phyloP scores from a whole-genome alignment of 805 yeast species.

The Sugiyamaella lignohabitans region DNA sequence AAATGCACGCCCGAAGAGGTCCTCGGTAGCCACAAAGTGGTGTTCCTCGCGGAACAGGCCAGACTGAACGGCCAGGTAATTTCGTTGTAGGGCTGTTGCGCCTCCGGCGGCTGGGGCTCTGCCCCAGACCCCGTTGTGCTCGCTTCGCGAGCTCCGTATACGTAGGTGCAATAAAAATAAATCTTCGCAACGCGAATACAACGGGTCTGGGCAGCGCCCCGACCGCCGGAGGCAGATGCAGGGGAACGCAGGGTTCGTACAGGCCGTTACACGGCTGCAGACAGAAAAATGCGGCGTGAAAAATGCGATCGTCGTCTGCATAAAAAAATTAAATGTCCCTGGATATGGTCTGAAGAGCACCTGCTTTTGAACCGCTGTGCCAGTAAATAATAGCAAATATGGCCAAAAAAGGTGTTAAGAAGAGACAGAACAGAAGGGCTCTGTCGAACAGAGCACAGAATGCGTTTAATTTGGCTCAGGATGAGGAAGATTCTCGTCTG shows the following conservation, averaged over 20 bases:
- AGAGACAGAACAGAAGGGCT: constrained; percentile 2
- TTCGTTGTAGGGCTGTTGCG: neutral
- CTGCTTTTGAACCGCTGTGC: too few species aligned
- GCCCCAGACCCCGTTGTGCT: neutral
- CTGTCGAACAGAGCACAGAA: constrained; percentile 37
- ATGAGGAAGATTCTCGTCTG: constrained; percentile 28
- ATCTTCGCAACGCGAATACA: neutral
- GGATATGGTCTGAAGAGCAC: too few species aligned
- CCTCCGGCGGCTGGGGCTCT: neutral
- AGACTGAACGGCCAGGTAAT: constrained; percentile 3
- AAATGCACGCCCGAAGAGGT: constrained; percentile 24
- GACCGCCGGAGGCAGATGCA: neutral
- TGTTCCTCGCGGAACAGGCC: constrained; percentile 24
- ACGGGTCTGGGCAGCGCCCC: neutral
- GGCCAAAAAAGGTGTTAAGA: constrained; percentile 6
- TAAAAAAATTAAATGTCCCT: too few species aligned
- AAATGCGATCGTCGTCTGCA: neutral
- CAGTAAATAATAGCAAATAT: too few species aligned
- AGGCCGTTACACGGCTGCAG: neutral
- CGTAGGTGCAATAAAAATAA: too few species aligned
- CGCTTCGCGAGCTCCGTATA: too few species aligned
- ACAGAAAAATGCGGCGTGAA: too few species aligned
- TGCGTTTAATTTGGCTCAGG: constrained; percentile 47
- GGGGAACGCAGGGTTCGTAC: neutral
- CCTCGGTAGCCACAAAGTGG: constrained; percentile 22